These are phyloP conservation scores for Mortierella antarctica DNA, from an alignment of 192 early-diverging fungal species.

Conservation along the genomic window DNA sequence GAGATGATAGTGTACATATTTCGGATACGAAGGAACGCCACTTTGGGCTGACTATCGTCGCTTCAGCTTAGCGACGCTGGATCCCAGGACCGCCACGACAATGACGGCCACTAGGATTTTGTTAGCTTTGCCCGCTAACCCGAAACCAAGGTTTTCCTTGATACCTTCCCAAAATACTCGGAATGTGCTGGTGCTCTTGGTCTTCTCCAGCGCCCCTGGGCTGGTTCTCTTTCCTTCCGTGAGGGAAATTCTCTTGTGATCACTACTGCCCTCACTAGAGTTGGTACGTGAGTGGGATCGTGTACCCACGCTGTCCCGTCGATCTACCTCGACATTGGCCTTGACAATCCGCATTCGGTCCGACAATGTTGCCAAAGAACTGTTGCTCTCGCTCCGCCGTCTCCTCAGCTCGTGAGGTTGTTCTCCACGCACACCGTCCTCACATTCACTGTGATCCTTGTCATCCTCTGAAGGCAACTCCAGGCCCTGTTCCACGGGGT, in stretches of 20 bases:
- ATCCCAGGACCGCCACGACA: constrained; percentile 30
- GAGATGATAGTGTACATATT: no score
- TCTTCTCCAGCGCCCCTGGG: constrained; percentile 2
- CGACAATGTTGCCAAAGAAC: constrained; percentile 7
- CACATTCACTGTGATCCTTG: not conserved
- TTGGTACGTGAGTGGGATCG: not conserved
- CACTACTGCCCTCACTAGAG: not conserved
- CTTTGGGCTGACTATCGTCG: not conserved
- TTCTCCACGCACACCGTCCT: not conserved
- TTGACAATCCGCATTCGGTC: constrained; percentile 16
- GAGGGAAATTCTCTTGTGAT: not conserved
- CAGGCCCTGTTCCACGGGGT: constrained; percentile 5
- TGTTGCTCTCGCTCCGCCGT: constrained; percentile 13
- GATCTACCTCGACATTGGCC: constrained; percentile 13
- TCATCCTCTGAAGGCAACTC: not conserved
- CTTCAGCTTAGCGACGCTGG: constrained; percentile 21
- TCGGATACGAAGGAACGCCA: no score
- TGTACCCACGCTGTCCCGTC: not conserved
- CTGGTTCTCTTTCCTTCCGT: not conserved
- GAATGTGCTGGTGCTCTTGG: constrained; percentile 14
- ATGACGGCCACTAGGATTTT: constrained; percentile 35
- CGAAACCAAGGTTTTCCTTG: constrained; percentile 25
- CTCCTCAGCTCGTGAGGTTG: constrained; percentile 5
- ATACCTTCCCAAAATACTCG: constrained; percentile 38
- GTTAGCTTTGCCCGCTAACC: constrained; percentile 21